phyloP scores from a whole-genome alignment of 352 stramenopile genomes.

The Globisporangium polare region DNA sequence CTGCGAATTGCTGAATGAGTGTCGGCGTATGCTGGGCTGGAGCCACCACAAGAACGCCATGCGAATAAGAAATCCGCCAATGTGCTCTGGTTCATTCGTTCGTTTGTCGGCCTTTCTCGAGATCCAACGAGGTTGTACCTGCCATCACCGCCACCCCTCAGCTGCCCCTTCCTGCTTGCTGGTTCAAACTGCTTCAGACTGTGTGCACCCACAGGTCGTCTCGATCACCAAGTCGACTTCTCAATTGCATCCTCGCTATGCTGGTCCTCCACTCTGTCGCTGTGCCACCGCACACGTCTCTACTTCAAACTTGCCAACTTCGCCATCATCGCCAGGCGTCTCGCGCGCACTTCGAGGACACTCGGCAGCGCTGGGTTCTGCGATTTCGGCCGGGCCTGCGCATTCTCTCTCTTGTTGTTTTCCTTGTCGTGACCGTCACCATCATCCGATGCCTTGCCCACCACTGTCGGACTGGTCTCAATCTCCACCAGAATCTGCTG shows the following conservation, averaged over 20 bases:
- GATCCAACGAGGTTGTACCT: neutral
- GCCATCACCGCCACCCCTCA: neutral
- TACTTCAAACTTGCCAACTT: slow-evolving; percentile 3
- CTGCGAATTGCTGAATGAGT: neutral
- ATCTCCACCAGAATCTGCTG: slow-evolving; percentile 23
- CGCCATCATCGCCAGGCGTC: slow-evolving; percentile 8
- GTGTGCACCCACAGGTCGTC: no score
- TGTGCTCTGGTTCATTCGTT: neutral
- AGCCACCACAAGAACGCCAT: no score
- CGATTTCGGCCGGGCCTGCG: neutral
- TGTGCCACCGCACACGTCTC: no score
- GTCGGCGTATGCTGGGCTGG: no score
- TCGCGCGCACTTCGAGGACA: slow-evolving; percentile 14
- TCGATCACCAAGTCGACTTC: neutral
- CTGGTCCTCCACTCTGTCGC: no score
- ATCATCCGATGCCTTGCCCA: neutral
- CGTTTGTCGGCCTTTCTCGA: neutral
- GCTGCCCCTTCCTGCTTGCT: no score
- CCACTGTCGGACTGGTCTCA: neutral
- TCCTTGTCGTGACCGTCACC: neutral
- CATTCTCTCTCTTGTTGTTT: neutral
- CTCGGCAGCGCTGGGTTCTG: neutral
- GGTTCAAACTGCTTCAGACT: no score
- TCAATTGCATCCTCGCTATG: neutral
- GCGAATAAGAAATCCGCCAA: neutral